Evolutionary conservation across 495 filamentous ascomycete genomes (phyloP).

Genomic region (Aspergillus avenaceus): DNA sequence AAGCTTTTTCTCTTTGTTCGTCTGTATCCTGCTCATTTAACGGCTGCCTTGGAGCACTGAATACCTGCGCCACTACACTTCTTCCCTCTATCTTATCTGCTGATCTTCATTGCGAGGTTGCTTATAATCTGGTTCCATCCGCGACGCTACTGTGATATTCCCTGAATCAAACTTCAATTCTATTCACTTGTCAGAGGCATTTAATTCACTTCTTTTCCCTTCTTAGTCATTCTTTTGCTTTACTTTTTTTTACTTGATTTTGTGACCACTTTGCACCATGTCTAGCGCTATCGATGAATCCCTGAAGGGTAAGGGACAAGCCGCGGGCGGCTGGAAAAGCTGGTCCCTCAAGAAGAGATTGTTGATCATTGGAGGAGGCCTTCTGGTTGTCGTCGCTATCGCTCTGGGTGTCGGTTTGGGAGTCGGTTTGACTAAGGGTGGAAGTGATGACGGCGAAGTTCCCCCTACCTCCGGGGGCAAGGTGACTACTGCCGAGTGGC

Average conservation of each 20-base stretch:
- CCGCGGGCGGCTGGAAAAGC: constrained; percentile 24
- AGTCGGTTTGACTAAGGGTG: constrained; percentile 31
- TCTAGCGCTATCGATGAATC: constrained; percentile 2
- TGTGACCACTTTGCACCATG: neutral
- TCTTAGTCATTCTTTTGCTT: neutral
- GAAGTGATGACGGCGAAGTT: constrained; percentile 11
- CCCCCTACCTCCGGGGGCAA: constrained; percentile 19
- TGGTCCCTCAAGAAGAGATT: constrained; percentile 40
- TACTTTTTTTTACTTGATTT: neutral
- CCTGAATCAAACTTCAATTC: too few species aligned
- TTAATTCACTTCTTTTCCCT: neutral
- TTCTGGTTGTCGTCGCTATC: constrained; percentile 41
- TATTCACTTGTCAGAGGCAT: neutral
- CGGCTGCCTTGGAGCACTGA: neutral
- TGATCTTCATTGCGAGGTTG: neutral
- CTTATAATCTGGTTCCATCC: too few species aligned
- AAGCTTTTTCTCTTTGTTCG: neutral
- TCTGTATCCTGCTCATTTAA: neutral
- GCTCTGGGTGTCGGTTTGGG: constrained; percentile 51
- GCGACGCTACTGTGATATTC: too few species aligned
- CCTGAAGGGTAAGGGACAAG: constrained; percentile 14
- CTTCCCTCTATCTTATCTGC: neutral
- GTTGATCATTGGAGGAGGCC: constrained; percentile 21
- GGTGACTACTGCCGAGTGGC: constrained; percentile 38
- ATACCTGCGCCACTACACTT: constrained; percentile 7